A percentile compares a stretch with the other conserved stretches of the same genome.
Evolutionary conservation across 768 basidiomycete species (phyloP).

Genomic region (Tricholomella constricta): DNA sequence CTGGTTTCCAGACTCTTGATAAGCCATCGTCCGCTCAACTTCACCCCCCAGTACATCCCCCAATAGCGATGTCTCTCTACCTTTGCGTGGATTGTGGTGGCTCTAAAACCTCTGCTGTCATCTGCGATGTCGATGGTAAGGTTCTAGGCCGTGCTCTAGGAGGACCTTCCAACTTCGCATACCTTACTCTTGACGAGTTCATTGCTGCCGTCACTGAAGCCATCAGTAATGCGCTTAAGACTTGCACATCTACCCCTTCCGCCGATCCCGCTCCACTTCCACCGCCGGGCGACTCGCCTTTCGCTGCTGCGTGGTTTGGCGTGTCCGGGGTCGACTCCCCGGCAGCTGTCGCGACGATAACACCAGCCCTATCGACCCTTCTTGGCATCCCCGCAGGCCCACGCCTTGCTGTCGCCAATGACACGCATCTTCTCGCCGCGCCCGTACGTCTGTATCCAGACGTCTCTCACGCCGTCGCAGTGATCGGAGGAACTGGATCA

Average conservation of each 20-base stretch:
- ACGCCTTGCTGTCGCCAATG: constrained; percentile 69
- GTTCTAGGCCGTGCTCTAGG: constrained; percentile 68
- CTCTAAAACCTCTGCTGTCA: constrained; percentile 81
- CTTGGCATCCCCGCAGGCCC: constrained; percentile 59
- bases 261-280: constrained; percentile 39
- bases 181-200: constrained; percentile 68
- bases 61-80: constrained; percentile 54
- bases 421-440: constrained; percentile 82
- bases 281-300: constrained; percentile 35
- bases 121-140: constrained; percentile 57
- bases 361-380: constrained; percentile 53
- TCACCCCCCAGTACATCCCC: background rate
- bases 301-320: constrained; percentile 81
- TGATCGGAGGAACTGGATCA: constrained; percentile 82
- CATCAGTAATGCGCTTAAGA: constrained; percentile 54
- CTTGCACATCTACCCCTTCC: constrained; percentile 39
- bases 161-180: constrained; percentile 86
- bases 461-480: constrained; percentile 63
- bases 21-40: background rate
- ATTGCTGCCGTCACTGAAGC: constrained; percentile 51
- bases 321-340: constrained; percentile 82
- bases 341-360: constrained; percentile 57
- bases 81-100: constrained; percentile 90
- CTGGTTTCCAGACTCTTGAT: background rate
- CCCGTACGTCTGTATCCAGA: constrained; percentile 67